Percentiles rank a stretch among this genome's conserved stretches.
phyloP scores from a whole-genome alignment of 106 monocot genomes.

The Dendrobium nobile region DNA sequence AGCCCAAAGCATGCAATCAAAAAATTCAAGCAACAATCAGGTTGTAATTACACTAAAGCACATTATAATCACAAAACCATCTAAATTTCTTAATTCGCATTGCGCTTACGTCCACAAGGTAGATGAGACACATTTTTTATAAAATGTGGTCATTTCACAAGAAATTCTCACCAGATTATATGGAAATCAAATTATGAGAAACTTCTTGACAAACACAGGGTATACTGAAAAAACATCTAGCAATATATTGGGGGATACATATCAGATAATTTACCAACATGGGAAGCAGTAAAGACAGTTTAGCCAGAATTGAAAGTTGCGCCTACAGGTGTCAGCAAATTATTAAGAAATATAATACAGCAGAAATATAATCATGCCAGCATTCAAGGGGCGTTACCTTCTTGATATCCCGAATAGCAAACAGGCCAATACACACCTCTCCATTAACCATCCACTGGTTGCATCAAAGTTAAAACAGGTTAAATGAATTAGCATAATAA shows the following conservation, averaged over 20 bases:
- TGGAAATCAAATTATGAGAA: background rate
- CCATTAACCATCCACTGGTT: slow-evolving; percentile 99
- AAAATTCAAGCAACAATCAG: no score
- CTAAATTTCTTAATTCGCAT: no score
- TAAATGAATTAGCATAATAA: slow-evolving; percentile 7
- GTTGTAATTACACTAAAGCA: no score
- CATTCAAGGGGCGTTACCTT: slow-evolving; percentile 46
- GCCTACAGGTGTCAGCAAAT: background rate
- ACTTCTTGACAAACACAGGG: background rate
- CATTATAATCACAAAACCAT: no score
- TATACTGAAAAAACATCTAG: background rate
- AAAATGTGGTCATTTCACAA: background rate
- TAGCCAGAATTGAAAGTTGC: background rate
- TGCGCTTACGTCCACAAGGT: background rate
- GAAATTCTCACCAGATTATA: background rate
- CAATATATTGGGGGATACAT: background rate
- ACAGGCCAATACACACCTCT: slow-evolving; percentile 96
- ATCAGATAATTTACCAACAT: background rate
- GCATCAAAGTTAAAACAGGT: slow-evolving; percentile 14
- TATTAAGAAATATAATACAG: background rate
- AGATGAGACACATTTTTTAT: background rate
- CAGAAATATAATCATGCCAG: background rate
- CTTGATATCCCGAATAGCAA: slow-evolving; percentile 78
- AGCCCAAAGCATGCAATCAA: no score
- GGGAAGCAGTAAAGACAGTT: background rate